Evolutionary conservation across 257 asterid species (phyloP).

Genomic region (Cinchona pubescens): DNA sequence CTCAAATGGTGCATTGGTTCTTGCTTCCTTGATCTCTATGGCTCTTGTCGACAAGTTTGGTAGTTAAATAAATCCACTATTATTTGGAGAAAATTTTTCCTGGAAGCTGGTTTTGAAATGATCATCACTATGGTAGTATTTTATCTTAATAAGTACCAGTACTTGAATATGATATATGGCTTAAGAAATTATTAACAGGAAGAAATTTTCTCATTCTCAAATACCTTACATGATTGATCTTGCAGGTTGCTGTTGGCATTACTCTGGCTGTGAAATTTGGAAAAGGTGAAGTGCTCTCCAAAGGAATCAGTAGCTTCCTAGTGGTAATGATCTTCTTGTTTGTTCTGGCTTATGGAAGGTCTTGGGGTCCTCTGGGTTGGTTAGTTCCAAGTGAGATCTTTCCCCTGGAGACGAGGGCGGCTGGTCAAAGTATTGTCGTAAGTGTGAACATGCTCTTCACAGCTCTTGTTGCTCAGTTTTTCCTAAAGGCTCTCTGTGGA

Average conservation of each 20-base stretch:
- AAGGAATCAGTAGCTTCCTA: conserved; percentile 43
- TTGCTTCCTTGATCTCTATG: conserved; percentile 74
- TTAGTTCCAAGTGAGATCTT: conserved; percentile 81
- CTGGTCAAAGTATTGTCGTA: conserved; percentile 86
- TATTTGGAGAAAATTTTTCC: conserved; percentile 61
- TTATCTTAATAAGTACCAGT: background rate
- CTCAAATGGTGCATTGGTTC: conserved; percentile 55
- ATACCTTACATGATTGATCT: conserved; percentile 4
- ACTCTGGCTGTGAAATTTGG: conserved; percentile 72
- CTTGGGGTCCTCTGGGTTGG: conserved; percentile 93
- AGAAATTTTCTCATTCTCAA: background rate
- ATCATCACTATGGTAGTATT: conserved; percentile 61
- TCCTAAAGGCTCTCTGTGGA: conserved; percentile 65
- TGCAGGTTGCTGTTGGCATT: conserved; percentile 59
- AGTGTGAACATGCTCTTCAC: conserved; percentile 90
- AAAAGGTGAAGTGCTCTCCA: conserved; percentile 51
- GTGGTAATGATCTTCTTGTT: conserved; percentile 59
- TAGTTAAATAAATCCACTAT: no score
- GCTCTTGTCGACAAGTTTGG: conserved; percentile 74
- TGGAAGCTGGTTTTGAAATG: conserved; percentile 80
- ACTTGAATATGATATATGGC: background rate
- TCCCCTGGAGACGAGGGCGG: conserved; percentile 81
- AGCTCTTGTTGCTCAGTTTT: conserved; percentile 71
- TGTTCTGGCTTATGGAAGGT: conserved; percentile 67
- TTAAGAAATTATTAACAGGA: background rate